Base-by-base conservation (phyloP, 495 filamentous ascomycete species). In the Hypoxylon subgilvum region DNA sequence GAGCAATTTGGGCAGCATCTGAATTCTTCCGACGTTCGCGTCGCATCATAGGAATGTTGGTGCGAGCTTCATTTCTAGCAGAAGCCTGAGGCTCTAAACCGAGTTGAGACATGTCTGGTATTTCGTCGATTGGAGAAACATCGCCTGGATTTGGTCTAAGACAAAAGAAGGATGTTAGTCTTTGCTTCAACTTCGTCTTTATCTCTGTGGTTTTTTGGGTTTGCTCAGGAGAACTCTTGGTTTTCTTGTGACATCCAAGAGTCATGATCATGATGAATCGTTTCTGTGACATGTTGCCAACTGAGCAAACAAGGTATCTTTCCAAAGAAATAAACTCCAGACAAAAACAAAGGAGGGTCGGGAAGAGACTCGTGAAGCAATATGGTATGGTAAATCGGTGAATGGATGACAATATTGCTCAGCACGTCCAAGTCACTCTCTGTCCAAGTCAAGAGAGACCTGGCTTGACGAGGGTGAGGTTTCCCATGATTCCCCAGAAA, bases 61-160 rank as follows among this genome's bases (percentile, higher is more conserved):
- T 76, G 1, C 65, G 63, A 27, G 61, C 16, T 32, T 69, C 57
- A 12, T 22, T 46, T 39, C 48, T 58, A 23, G 58, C 43, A 31
- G 43, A 68, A 53, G 23, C 56, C 22, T 46, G 38, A 22, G 57
- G 64, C 32, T 51, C 50, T 50, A 63, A 5, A 4, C 57, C 52
- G 36, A 66, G 56, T 35, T 62, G 63, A 38, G 70, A 71, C 49
- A 72, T 63, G 50, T 73, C 73, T 46, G 69, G 63, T 16, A 72
- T 70, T 50, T 81, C 78, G 51, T 83, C 79, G 19, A 83, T 81
- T 18, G 80, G 80, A 30, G 80, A 83, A 14, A 83, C 79, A 45
- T 81, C 76, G 39, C 61, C 68, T 35, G 57, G 66, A 52, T 66
- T 63, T 7, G 64, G 67, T 21, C 69, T 72, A 43, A 44, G 42